Evolutionary conservation across 192 early-diverging fungal genomes (phyloP), one percentile per base, ranked within the genome.

Genomic region (Coemansia sp.): DNA sequence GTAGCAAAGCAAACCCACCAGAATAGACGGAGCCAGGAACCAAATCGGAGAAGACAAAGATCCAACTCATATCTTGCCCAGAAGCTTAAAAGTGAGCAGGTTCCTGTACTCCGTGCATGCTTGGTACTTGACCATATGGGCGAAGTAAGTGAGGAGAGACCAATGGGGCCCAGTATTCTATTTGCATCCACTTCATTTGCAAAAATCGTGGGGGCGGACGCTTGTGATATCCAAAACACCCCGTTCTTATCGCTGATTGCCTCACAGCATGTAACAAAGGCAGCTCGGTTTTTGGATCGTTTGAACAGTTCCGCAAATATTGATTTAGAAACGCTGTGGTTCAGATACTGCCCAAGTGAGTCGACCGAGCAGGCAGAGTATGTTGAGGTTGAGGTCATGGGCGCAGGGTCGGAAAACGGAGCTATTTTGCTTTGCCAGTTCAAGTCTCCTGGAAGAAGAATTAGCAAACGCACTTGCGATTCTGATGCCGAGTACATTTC

Each of bases 381-480:
- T 35, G 57, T 67, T 1, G 12, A 38, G 6, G 55, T 68, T 0
- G 72, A 75, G 54, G 46, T 68, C 12, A 55, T 75, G 43, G 60
- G 56, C 0, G 72, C 63, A 1, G 65, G 61, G 0, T 59, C 57
- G 5, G 54, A 64, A n/a, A 52, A 57, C 26, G 72, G 72, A 30
- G 55, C 58, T 3, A 48, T 75, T 8, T 38, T 75, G 48, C 39
- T 68, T 48, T 64, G 54, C 54, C 65, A 73, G 48, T 36, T 46
- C 15, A 52, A 26, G 2, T 19, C 19, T 11, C 12, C 23, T 14
- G 58, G 47, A 12, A 18, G 23, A 5, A n/a, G 19, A 19, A 13
- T 35, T 2, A 12, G 23, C 9, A 21, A 18, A 9, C 38, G 36
- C 2, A 21, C 9, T 6, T 28, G 5, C 39, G 52, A 38, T 15